Conservation (phyloP, 192 early-diverging fungal genomes). For the Geranomyces variabilis region DNA sequence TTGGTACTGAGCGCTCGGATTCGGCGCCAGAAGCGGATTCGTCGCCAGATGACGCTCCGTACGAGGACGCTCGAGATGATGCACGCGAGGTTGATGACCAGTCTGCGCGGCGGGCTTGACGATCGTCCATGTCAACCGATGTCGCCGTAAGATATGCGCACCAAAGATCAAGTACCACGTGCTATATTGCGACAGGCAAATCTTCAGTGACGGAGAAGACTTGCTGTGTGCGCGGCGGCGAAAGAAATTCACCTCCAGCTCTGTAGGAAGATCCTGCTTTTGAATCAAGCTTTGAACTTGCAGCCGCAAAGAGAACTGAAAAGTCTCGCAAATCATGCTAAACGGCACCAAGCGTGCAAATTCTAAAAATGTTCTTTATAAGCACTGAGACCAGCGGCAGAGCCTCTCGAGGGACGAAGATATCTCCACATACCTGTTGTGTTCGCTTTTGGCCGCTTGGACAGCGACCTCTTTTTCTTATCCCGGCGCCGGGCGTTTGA, state of each 20-base stretch:
- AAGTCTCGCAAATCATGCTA: slow-evolving; percentile 30
- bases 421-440: neutral
- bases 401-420: too few species aligned
- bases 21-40: neutral
- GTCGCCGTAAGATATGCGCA: slow-evolving; percentile 22
- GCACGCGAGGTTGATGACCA: slow-evolving; percentile 3
- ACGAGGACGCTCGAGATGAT: slow-evolving; percentile 16
- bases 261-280: slow-evolving; percentile 11
- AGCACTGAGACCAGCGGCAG: too few species aligned
- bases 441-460: neutral
- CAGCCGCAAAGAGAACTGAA: slow-evolving; percentile 24
- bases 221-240: neutral
- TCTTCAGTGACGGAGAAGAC: neutral
- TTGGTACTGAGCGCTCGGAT: neutral
- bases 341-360: slow-evolving; percentile 12
- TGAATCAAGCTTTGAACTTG: slow-evolving; percentile 13
- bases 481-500: slow-evolving; percentile 13
- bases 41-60: neutral
- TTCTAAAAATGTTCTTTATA: neutral
- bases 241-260: slow-evolving; percentile 20
- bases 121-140: slow-evolving; percentile 21
- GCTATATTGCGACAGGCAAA: neutral
- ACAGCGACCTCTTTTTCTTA: neutral
- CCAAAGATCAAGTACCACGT: slow-evolving; percentile 26
- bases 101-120: neutral